phyloP scores from a whole-genome alignment of 2,329 filamentous ascomycete species.

The Pseudogymnoascus sp. region DNA sequence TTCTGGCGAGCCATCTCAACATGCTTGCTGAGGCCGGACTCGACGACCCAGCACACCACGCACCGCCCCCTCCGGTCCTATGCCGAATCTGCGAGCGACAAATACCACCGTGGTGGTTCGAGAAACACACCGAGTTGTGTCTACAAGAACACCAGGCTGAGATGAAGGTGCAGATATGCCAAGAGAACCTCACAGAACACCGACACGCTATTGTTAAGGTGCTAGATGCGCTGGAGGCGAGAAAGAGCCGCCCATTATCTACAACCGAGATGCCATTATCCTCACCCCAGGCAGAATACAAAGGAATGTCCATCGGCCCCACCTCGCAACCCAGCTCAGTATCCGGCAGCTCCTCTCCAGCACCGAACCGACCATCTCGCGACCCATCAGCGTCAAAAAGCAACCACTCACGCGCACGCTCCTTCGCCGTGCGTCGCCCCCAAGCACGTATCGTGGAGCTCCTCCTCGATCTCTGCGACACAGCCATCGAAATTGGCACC shows the following conservation, averaged over 20 bases:
- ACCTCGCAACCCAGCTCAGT: constrained; percentile 57
- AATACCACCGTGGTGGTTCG: constrained; percentile 98
- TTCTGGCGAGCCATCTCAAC: constrained; percentile 89
- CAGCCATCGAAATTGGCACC: constrained; percentile 86
- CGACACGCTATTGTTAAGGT: constrained; percentile 92
- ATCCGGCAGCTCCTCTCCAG: constrained; percentile 61
- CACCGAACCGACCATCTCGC: constrained; percentile 60
- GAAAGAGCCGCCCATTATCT: constrained; percentile 54
- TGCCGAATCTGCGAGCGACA: constrained; percentile 97
- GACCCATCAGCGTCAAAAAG: constrained; percentile 59
- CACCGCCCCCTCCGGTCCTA: constrained; percentile 74
- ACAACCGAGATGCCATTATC: constrained; percentile 38
- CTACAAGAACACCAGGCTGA: constrained; percentile 93
- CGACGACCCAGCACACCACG: constrained; percentile 65
- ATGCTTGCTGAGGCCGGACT: constrained; percentile 75
- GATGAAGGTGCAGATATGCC: constrained; percentile 94
- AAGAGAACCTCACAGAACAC: constrained; percentile 86
- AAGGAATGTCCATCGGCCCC: constrained; percentile 75
- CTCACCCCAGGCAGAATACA: constrained; percentile 65
- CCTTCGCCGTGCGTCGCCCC: constrained; percentile 84
- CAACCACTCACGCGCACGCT: constrained; percentile 72
- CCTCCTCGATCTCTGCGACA: constrained; percentile 90
- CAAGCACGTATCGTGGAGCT: constrained; percentile 91
- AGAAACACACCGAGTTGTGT: constrained; percentile 95
- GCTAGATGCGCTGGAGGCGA: constrained; percentile 79